Base-by-base conservation (phyloP, 768 basidiomycete genomes). In the Mycena latifolia region DNA sequence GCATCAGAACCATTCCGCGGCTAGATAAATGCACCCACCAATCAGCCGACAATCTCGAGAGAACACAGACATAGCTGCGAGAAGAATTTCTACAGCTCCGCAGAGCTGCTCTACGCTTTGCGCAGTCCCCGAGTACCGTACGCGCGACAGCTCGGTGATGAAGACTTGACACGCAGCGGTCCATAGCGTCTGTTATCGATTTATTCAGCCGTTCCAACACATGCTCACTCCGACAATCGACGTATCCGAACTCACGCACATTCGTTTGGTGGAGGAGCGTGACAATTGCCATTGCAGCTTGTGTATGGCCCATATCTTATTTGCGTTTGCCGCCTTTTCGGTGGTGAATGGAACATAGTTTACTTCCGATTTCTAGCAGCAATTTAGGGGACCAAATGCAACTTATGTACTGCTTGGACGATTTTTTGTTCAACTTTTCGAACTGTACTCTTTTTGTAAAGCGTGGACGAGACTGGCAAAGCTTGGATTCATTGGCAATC, bases 181-280 rank as follows among this genome's bases (percentile, higher is more conserved):
- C 65, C 65, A 66, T 28, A 66, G 24, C 6, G 65, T 66, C 65
- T 66, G n/a, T 5, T 25, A 14, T 28, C 2, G 22, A 31, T 15
- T 41, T 50, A 20, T 7, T 3, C 8, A 11, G 14, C 2, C 12
- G n/a, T n/a, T 14, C 15, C 15, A 35, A 43, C 3, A 27, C 17
- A 24, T 1, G 15, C 66, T 55, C 53, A 71, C 70, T 47, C 70
- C 70, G 14, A 66, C 46, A 27, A 54, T 71, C 70, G 25, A 71
- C 60, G 43, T 59, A 69, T 15, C 46, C 60, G 15, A 71, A 50
- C 17, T 62, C 67, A 31, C 20, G 31, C 20, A 71, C 39, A 31
- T 71, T 57, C 1, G 56, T 51, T 25, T 58, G 53, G 2, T 48
- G 54, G 11, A 68, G 25, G 22, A 65, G 56, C 25, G 33, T 46